A percentile compares a stretch with the other conserved stretches of the same genome.
phyloP scores from a whole-genome alignment of 176 grass and related monocot genomes.

The Poa pratensis region DNA sequence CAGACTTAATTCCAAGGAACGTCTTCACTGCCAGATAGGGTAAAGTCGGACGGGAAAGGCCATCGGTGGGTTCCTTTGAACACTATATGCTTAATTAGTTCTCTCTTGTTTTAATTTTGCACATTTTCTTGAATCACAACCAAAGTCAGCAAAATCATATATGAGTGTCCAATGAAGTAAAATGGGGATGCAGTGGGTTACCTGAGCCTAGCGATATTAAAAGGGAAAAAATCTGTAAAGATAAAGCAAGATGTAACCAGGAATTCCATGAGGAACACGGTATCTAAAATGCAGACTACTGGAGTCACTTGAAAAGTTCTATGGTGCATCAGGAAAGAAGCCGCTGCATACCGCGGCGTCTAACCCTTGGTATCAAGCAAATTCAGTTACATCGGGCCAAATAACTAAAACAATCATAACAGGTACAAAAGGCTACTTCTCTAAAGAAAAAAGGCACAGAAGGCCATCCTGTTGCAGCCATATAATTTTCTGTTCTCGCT shows the following conservation, averaged over 20 bases:
- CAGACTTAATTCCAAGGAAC: too few relatives aligned
- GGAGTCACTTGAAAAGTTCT: background rate
- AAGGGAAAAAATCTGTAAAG: background rate
- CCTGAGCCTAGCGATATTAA: background rate
- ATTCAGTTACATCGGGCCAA: constrained; percentile 27
- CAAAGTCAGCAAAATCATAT: too few relatives aligned
- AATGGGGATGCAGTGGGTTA: background rate
- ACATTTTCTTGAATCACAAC: too few relatives aligned
- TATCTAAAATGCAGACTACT: background rate
- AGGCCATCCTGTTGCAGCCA: constrained; percentile 12
- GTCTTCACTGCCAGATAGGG: too few relatives aligned
- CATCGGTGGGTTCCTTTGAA: too few relatives aligned
- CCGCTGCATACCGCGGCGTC: background rate
- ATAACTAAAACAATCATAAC: constrained; percentile 17
- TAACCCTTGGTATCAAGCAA: constrained; percentile 19
- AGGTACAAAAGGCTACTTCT: constrained; percentile 22
- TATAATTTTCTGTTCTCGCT: background rate
- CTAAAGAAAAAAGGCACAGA: too few relatives aligned
- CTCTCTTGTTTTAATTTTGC: too few relatives aligned
- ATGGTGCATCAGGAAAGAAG: constrained; percentile 30
- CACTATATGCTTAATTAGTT: too few relatives aligned
- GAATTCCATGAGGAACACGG: background rate
- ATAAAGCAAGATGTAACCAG: background rate
- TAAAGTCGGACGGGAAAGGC: too few relatives aligned
- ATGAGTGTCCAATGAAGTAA: background rate